These are phyloP conservation scores for Purshia tridentata DNA, from an alignment of 306 rosid genomes.

Conservation along the genomic window DNA sequence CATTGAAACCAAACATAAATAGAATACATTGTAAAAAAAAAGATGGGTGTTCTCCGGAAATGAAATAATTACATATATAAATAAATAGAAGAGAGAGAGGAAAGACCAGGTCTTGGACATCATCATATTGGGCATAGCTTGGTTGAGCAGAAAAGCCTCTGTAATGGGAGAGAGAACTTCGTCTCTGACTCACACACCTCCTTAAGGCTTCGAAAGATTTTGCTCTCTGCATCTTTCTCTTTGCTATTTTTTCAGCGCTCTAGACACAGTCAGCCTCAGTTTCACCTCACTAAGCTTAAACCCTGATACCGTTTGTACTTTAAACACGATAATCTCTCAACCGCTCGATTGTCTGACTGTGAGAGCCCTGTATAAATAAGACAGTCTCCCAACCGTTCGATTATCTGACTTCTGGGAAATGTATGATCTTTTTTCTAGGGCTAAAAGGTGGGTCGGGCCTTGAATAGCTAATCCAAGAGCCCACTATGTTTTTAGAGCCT, in stretches of 20 bases:
- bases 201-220: slow-evolving; percentile 46
- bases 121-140: slow-evolving; percentile 38
- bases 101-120: slow-evolving; percentile 57
- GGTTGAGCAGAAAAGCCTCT: slow-evolving; percentile 66
- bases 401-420: background rate
- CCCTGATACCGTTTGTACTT: slow-evolving; percentile 3
- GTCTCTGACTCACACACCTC: slow-evolving; percentile 39
- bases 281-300: slow-evolving; percentile 20
- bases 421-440: background rate
- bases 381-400: background rate
- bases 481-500: no score
- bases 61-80: background rate
- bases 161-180: slow-evolving; percentile 25
- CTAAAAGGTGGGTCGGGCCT: background rate
- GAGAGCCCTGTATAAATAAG: background rate
- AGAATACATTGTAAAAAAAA: background rate
- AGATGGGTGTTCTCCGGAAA: background rate
- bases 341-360: background rate
- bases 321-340: background rate
- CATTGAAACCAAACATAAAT: background rate
- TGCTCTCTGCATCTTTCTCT: slow-evolving; percentile 57
- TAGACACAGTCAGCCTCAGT: background rate
- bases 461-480: no score
- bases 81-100: slow-evolving; percentile 11
- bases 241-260: slow-evolving; percentile 1